Base-by-base conservation (phyloP, 179 eudicot species). In the Vitellaria paradoxa region DNA sequence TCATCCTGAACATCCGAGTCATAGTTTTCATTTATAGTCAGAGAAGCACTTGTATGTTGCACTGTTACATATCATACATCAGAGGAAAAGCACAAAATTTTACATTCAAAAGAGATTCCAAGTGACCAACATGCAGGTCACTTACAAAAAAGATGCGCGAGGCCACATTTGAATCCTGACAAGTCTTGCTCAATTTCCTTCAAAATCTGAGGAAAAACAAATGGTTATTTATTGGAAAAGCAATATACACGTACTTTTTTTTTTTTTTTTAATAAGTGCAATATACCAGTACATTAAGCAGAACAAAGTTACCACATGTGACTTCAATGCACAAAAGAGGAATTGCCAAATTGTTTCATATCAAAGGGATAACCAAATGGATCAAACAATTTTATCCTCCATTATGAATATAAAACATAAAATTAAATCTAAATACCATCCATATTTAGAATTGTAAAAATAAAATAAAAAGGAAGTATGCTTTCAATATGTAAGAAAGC, bases 21-120 rank as follows among this genome's bases (percentile, higher is more conserved):
- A 50, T 93, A 95, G 71, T 95, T 95, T 81, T 95, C 99, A 74
- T 95, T 95, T 76, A 95, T 85, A 73, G 97, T 95, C 82, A 95
- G 84, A 40, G 99, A 95, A 83, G 99, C 99, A 91, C 99, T 95
- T 26, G 99, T 93, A 78, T 95, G 99, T 68, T 95, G 99, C 81
- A 95, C 99, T 95, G 90, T 80, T 72, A 57, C 56, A 66, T 68
- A 60, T 6, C 67, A 62, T 67, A 45, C 21, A 63, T 46, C 64
- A 40, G 53, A 70, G 55, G 63, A 71, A 55, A 14, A 69, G 20
- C 74, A 61, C 56, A 52, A 72, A 57, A 45, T 18, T 62, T 57
- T 57, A 63, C 60, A 65, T 21, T 20, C 4, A 23, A 68, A 24
- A 42, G 59, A 62, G 18, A 37, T 52, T 46, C 17, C 15, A 64